These are phyloP conservation scores for Rhodomyrtus psidioides DNA, from an alignment of 441 rosid species.

Conservation along the genomic window DNA sequence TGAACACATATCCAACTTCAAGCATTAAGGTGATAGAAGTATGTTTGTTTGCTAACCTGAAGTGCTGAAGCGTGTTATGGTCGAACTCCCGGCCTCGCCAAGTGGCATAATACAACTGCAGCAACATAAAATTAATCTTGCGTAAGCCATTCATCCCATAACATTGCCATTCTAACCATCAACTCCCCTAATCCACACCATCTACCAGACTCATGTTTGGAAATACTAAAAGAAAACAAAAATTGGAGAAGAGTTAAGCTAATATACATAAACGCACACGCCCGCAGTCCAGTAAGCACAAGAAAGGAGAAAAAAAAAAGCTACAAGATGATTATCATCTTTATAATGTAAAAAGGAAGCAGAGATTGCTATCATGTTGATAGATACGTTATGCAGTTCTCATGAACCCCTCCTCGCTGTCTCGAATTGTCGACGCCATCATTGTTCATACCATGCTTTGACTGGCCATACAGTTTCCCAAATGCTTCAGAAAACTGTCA, in stretches of 20 bases:
- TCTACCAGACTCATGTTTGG: background rate
- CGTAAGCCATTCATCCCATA: background rate
- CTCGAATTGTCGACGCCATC: constrained; percentile 51
- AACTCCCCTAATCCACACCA: background rate
- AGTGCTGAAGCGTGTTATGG: constrained; percentile 77
- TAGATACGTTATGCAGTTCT: constrained; percentile 78
- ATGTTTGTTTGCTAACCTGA: constrained; percentile 44
- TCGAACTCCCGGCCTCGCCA: constrained; percentile 30
- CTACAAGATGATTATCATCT: background rate
- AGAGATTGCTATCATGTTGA: background rate
- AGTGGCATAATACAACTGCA: constrained; percentile 66
- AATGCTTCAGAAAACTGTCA: constrained; percentile 87
- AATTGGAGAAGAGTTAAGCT: background rate
- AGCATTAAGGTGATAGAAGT: background rate
- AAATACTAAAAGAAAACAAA: background rate
- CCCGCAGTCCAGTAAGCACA: background rate
- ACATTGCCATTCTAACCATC: background rate
- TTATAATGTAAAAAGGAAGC: background rate
- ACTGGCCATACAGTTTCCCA: constrained; percentile 85
- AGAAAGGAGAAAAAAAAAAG: too few species aligned
- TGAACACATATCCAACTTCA: background rate
- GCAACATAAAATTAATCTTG: constrained; percentile 7
- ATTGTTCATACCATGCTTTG: constrained; percentile 55
- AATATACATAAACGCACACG: background rate
- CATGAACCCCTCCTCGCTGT: constrained; percentile 64